phyloP scores from a whole-genome alignment of 306 rosid species.

The Rosa chinensis region DNA sequence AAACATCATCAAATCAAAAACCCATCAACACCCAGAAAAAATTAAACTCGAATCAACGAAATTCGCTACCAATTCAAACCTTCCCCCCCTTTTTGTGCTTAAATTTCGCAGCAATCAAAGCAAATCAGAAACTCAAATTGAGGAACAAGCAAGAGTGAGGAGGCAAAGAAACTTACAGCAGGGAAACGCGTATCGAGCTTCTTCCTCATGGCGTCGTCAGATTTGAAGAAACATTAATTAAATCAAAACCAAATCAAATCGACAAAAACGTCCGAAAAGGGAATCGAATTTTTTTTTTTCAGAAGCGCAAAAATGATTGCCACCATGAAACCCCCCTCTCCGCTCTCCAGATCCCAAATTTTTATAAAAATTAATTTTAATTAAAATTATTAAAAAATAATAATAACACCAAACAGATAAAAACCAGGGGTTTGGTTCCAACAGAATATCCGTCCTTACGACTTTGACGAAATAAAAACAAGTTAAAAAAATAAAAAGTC shows the following conservation, averaged over 20 bases:
- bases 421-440: slow-evolving; percentile 22
- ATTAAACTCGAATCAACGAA: no score
- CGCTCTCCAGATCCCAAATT: slow-evolving; percentile 61
- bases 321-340: slow-evolving; percentile 20
- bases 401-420: neutral
- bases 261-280: neutral
- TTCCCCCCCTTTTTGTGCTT: no score
- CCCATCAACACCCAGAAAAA: no score
- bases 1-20: no score
- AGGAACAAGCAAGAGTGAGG: no score
- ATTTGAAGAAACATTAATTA: slow-evolving; percentile 32
- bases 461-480: no score
- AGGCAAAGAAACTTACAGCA: slow-evolving; percentile 57
- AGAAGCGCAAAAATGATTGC: slow-evolving; percentile 33
- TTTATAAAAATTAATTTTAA: neutral
- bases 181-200: slow-evolving; percentile 98
- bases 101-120: no score
- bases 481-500: neutral
- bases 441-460: slow-evolving; percentile 38
- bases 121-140: no score
- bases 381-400: neutral
- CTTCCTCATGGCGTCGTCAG: slow-evolving; percentile 81
- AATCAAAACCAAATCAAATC: slow-evolving; percentile 17
- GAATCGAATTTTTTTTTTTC: slow-evolving; percentile 20
- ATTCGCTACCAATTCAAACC: no score